Evolutionary conservation across 345 rosid species (phyloP).

Genomic region (Cardiospermum halicacabum): DNA sequence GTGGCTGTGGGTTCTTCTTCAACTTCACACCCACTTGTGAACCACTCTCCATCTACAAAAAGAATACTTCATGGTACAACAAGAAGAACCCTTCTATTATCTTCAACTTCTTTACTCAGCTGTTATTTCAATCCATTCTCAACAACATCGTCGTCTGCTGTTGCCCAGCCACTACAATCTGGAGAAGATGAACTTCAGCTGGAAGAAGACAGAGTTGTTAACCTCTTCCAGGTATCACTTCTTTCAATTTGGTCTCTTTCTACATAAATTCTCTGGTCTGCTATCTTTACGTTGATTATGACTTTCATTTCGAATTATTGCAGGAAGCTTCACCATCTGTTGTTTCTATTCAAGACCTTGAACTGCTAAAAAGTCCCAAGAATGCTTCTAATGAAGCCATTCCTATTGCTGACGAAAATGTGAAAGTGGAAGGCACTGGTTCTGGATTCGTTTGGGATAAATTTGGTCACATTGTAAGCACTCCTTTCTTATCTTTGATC

Average conservation of each 20-base stretch:
- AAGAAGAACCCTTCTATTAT: conserved; percentile 42
- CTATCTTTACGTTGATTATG: background rate
- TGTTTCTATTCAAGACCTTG: conserved; percentile 68
- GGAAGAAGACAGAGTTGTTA: conserved; percentile 68
- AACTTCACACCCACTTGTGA: too few species aligned
- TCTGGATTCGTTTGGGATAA: conserved; percentile 95
- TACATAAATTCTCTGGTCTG: background rate
- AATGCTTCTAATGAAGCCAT: conserved; percentile 21
- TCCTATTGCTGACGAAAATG: conserved; percentile 39
- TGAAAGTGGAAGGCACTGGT: conserved; percentile 78
- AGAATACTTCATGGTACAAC: conserved; percentile 20
- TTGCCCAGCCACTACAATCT: conserved; percentile 33
- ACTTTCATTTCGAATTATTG: background rate
- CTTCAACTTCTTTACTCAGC: conserved; percentile 41
- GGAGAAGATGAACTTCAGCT: conserved; percentile 45
- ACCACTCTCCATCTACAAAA: too few species aligned
- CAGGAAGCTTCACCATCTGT: conserved; percentile 75
- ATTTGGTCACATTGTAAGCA: conserved; percentile 87
- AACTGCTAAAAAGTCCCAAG: conserved; percentile 43
- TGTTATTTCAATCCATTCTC: conserved; percentile 17
- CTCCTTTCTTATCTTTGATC: conserved; percentile 1
- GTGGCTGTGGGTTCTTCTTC: conserved; percentile 25
- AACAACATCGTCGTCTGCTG: conserved; percentile 25
- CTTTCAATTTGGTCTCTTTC: background rate
- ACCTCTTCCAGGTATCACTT: conserved; percentile 63